Percentiles rank a stretch among this genome's conserved stretches.
Conservation (phyloP, 352 stramenopile genomes). For the Phytophthora vignae region DNA sequence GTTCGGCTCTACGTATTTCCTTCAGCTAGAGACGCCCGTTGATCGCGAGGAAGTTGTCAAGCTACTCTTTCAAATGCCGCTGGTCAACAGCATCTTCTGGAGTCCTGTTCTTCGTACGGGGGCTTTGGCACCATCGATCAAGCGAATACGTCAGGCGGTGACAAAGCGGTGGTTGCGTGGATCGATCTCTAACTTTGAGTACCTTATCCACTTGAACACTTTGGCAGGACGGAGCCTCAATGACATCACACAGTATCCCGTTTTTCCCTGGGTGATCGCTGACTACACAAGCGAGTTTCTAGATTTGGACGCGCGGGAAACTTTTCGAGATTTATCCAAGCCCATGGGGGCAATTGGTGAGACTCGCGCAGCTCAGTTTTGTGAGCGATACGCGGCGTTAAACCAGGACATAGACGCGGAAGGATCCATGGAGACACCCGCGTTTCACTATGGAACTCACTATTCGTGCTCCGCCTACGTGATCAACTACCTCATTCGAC, state of each 20-base stretch:
- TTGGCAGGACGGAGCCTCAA: slow-evolving; percentile 96
- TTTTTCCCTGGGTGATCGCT: slow-evolving; percentile 96
- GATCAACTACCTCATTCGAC: slow-evolving; percentile 96
- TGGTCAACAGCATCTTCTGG: slow-evolving; percentile 87
- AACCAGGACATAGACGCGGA: slow-evolving; percentile 46
- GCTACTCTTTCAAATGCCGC: slow-evolving; percentile 79
- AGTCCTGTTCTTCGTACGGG: slow-evolving; percentile 70
- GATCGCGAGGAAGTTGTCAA: slow-evolving; percentile 79
- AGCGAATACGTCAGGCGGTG: slow-evolving; percentile 70
- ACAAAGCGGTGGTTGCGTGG: slow-evolving; percentile 81
- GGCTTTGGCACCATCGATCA: slow-evolving; percentile 67
- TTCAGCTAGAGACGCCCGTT: slow-evolving; percentile 63
- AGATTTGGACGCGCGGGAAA: slow-evolving; percentile 79
- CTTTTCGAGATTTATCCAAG: slow-evolving; percentile 94
- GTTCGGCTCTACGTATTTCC: slow-evolving; percentile 73
- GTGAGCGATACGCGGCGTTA: slow-evolving; percentile 84
- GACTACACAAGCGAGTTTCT: slow-evolving; percentile 91
- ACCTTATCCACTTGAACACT: slow-evolving; percentile 97
- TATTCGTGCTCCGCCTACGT: slow-evolving; percentile 97
- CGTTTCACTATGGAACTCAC: slow-evolving; percentile 98
- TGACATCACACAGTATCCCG: slow-evolving; percentile 98
- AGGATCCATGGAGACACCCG: slow-evolving; percentile 69
- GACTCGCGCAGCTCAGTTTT: slow-evolving; percentile 85
- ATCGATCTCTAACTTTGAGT: slow-evolving; percentile 94
- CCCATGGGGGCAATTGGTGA: slow-evolving; percentile 94